Percentiles rank a stretch among this genome's conserved stretches.
phyloP scores from a whole-genome alignment of 2,329 filamentous ascomycete genomes.

The Talaromyces marneffei region DNA sequence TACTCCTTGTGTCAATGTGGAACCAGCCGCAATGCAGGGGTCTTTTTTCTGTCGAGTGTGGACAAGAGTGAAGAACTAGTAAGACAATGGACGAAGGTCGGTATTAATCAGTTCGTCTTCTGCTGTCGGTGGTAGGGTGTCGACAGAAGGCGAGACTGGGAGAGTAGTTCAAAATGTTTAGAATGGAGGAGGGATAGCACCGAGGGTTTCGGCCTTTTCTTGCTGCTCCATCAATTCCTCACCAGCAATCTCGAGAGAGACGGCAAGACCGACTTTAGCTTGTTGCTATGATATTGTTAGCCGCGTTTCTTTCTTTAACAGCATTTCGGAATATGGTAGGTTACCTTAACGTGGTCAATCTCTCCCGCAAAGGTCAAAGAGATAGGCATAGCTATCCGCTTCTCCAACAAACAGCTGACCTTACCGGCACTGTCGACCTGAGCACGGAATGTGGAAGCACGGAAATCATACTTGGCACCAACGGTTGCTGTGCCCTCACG shows the following conservation, averaged over 20 bases:
- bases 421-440: constrained; percentile 95
- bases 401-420: constrained; percentile 87
- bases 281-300: constrained; percentile 59
- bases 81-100: constrained; percentile 36
- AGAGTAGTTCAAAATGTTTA: constrained; percentile 25
- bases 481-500: constrained; percentile 88
- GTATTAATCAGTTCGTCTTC: constrained; percentile 17
- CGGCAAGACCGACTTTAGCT: constrained; percentile 88
- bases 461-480: constrained; percentile 97
- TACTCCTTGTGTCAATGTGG: constrained; percentile 26
- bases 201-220: constrained; percentile 47
- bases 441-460: constrained; percentile 88
- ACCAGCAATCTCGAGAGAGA: constrained; percentile 79
- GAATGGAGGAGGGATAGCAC: constrained; percentile 46
- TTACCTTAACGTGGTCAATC: constrained; percentile 89
- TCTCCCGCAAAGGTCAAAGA: constrained; percentile 93
- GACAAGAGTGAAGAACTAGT: constrained; percentile 38
- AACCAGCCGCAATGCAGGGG: constrained; percentile 30
- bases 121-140: constrained; percentile 7
- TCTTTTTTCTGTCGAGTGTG: constrained; percentile 17
- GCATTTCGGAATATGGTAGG: constrained; percentile 33
- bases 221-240: constrained; percentile 86
- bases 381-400: constrained; percentile 87
- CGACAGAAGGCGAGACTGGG: background rate
- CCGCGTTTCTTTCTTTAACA: constrained; percentile 5